Evolutionary conservation across 148 eudicot genomes (phyloP).

Genomic region (Vaccinium macrocarpon): DNA sequence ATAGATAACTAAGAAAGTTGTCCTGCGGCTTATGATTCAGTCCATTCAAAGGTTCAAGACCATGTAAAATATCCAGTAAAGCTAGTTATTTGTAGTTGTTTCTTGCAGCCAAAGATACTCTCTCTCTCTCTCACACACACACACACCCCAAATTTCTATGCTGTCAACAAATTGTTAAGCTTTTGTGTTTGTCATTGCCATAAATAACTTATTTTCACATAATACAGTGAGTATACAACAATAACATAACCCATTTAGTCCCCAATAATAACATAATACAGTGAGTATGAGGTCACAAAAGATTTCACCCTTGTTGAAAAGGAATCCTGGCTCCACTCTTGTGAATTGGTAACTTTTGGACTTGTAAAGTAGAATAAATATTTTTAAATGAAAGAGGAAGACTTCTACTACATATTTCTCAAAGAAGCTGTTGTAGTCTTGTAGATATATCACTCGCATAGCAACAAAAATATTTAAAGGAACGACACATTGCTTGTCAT

Average conservation of each 20-base stretch:
- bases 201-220: neutral
- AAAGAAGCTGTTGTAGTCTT: neutral
- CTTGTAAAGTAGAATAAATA: neutral
- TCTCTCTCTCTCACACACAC: neutral
- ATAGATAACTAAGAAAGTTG: neutral
- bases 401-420: neutral
- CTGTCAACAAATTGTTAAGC: neutral
- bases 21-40: neutral
- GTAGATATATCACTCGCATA: neutral
- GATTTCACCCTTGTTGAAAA: neutral
- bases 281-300: neutral
- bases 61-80: neutral
- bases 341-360: neutral
- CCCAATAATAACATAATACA: neutral
- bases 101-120: neutral
- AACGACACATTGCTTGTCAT: constrained; percentile 8
- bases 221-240: neutral
- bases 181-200: neutral
- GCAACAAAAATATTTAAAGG: neutral
- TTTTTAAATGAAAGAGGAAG: neutral
- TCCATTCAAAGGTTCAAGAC: neutral
- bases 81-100: neutral
- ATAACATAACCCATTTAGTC: too few species aligned
- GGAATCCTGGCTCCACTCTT: neutral
- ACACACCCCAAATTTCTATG: neutral